These are phyloP conservation scores for Lecanosticta acicola DNA, from an alignment of 2,329 filamentous ascomycete genomes.

Conservation along the genomic window DNA sequence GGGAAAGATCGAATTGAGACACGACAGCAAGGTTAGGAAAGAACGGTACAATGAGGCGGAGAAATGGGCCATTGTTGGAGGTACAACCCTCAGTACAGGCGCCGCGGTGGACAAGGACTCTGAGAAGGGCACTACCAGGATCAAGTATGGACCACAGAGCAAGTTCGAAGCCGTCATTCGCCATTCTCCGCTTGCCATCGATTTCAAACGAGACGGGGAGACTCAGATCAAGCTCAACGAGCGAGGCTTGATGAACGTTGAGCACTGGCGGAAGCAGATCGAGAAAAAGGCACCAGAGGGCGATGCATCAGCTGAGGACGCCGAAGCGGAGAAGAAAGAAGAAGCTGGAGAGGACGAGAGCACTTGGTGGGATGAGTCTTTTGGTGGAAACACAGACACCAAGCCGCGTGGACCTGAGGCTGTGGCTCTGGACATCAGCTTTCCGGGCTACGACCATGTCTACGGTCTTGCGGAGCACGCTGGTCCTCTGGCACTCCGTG, in stretches of 20 bases:
- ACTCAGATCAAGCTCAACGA: conserved; percentile 86
- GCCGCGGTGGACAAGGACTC: conserved; percentile 64
- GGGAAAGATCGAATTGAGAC: conserved; percentile 79
- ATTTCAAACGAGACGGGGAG: conserved; percentile 77
- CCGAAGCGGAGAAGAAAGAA: conserved; percentile 46
- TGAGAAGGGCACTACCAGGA: conserved; percentile 60
- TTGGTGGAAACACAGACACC: conserved; percentile 89
- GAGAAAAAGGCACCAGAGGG: conserved; percentile 61
- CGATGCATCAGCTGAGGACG: conserved; percentile 47
- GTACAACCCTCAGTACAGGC: conserved; percentile 64
- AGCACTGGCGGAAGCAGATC: conserved; percentile 89
- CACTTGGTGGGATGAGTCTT: conserved; percentile 97
- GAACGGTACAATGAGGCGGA: conserved; percentile 91
- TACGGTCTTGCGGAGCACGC: conserved; percentile 93
- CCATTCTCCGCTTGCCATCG: conserved; percentile 74
- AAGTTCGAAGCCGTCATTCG: conserved; percentile 78
- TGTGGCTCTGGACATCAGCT: conserved; percentile 83
- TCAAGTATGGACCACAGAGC: conserved; percentile 71
- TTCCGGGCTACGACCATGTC: conserved; percentile 85
- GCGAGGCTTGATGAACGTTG: conserved; percentile 82
- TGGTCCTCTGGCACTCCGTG: conserved; percentile 77
- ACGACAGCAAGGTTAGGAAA: conserved; percentile 78
- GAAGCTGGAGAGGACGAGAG: conserved; percentile 62
- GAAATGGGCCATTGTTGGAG: conserved; percentile 80
- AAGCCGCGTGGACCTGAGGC: conserved; percentile 96